Base-by-base conservation (phyloP, 257 asterid species). In the Coffea canephora region DNA sequence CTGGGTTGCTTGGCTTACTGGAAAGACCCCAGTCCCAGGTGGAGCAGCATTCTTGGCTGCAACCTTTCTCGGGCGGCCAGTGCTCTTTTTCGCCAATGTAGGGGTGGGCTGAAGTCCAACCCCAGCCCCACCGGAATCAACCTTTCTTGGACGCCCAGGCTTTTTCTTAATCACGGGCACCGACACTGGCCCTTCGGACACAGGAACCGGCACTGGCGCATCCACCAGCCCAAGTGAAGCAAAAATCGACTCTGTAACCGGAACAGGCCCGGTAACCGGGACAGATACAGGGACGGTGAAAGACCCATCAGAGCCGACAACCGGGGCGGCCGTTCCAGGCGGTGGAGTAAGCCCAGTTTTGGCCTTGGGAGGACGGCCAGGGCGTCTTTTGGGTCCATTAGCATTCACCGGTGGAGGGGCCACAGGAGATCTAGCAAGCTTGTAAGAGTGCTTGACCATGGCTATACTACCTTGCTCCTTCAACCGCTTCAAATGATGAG, bases 361-460 rank as follows among this genome's bases (percentile, higher is more conserved):
- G 50, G 84, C 80, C 86, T 91, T 92, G n/a, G 92, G 90, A 50
- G 97, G 97, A 27, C 98, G 93, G 39, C 97, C 97, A 25, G 91
- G 95, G 76, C 94, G 86, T 41, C 87, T 80, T 79, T 87, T 90
- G 18, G 89, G 19, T 18, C 76, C 80, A 31, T 76, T 76, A 19
- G 81, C 27, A 25, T 84, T 18, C 52, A 71, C 69, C 34, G 87
- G 61, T 50, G 82, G 3, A 3, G 87, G 81, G 71, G 18, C 83
- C 23, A 85, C 78, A 43, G 77, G 74, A n/a, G 89, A 81, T 72
- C 86, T 82, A 86, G 90, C 79, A 0, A 94, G 91, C 83, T 81
- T 83, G 87, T 94, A 94, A 0, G 98, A 94, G 80, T 91, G 86
- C 75, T 91, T 92, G 43, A 88, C 89, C 97, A 90, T 89, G 27